phyloP scores from a whole-genome alignment of 169 alveolate species.

The Plasmodium vivax region DNA sequence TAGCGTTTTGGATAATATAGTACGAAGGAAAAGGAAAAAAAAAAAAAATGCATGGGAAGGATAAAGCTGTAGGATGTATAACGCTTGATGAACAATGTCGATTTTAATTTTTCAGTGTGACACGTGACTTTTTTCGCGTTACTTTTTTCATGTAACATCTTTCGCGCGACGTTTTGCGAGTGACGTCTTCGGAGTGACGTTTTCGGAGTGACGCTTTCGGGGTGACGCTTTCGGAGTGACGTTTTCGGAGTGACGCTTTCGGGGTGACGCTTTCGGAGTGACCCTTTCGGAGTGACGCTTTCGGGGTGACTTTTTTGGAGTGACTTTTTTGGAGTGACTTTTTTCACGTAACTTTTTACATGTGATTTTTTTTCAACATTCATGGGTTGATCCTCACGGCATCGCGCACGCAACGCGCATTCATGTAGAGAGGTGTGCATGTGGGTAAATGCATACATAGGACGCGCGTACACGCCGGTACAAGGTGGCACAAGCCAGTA shows the following conservation, averaged over 20 bases:
- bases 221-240: too few relatives aligned
- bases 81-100: not conserved
- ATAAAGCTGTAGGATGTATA: not conserved
- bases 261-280: too few relatives aligned
- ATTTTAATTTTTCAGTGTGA: not conserved
- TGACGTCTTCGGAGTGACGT: not conserved
- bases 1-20: constrained; percentile 1
- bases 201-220: too few relatives aligned
- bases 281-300: too few relatives aligned
- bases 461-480: not conserved
- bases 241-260: too few relatives aligned
- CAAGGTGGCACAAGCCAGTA: not conserved
- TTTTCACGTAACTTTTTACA: constrained; percentile 4
- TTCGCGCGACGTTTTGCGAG: not conserved
- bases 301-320: too few relatives aligned
- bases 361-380: constrained; percentile 9
- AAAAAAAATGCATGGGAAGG: not conserved
- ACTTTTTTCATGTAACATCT: not conserved
- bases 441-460: not conserved
- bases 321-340: not conserved
- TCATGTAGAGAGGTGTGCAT: not conserved
- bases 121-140: not conserved
- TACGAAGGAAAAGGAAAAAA: not conserved
- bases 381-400: constrained; percentile 4
- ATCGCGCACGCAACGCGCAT: constrained; percentile 1